Percentiles rank a stretch among this genome's conserved stretches.
Evolutionary conservation across 192 early-diverging fungal species (phyloP).

Genomic region (Anaeromyces robustus): DNA sequence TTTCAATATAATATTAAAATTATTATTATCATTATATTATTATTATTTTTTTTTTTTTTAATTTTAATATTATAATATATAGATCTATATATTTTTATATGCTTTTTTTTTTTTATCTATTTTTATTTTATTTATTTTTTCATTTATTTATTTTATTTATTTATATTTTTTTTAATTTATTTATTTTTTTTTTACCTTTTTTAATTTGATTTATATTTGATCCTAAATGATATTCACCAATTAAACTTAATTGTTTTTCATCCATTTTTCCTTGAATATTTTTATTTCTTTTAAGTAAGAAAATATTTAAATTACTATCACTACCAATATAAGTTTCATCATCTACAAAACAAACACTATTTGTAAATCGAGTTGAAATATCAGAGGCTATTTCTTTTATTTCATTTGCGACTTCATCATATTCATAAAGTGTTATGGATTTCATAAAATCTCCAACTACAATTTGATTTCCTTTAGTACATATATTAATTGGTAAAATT

Average conservation of each 20-base stretch:
- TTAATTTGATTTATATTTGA: background rate
- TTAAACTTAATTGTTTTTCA: background rate
- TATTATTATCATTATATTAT: too few species aligned
- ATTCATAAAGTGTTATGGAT: slow-evolving; percentile 36
- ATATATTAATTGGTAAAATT: slow-evolving; percentile 36
- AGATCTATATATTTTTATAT: too few species aligned
- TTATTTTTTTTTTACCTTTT: background rate
- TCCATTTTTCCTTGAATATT: background rate
- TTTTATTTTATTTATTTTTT: background rate
- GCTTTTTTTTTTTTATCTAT: background rate
- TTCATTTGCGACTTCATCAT: background rate
- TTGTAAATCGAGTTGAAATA: background rate
- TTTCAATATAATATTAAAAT: too few species aligned
- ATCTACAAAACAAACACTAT: background rate
- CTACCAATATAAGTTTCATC: background rate
- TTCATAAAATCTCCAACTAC: slow-evolving; percentile 72
- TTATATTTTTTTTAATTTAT: too few species aligned
- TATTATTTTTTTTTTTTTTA: too few species aligned
- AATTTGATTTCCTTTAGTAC: slow-evolving; percentile 46
- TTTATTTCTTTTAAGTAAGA: background rate
- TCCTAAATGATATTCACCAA: background rate
- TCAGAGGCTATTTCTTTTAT: background rate
- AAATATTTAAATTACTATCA: background rate
- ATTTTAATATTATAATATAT: too few species aligned
- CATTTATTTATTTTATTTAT: too few species aligned